These are phyloP conservation scores for Fusarium neocosmosporiellum DNA, from an alignment of 2,329 filamentous ascomycete genomes.

Conservation along the genomic window DNA sequence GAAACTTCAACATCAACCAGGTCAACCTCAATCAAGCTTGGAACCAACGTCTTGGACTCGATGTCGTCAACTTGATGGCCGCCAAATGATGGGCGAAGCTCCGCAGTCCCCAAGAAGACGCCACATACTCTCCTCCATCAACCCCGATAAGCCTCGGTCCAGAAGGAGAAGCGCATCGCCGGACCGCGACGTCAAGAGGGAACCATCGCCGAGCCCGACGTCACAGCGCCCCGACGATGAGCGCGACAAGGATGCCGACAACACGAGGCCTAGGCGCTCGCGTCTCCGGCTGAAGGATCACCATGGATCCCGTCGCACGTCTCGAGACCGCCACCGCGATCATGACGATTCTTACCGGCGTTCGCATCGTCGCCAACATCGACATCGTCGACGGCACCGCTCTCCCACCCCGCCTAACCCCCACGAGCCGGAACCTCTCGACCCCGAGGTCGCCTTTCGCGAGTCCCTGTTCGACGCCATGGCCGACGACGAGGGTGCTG, in stretches of 20 bases:
- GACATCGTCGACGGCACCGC: slow-evolving; percentile 50
- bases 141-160: slow-evolving; percentile 41
- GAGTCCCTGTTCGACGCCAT: slow-evolving; percentile 97
- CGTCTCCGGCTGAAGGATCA: slow-evolving; percentile 50
- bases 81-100: slow-evolving; percentile 48
- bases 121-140: slow-evolving; percentile 63
- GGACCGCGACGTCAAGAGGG: slow-evolving; percentile 13
- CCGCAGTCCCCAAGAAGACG: slow-evolving; percentile 54
- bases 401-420: slow-evolving; percentile 62
- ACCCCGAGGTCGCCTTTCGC: slow-evolving; percentile 83
- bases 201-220: slow-evolving; percentile 8
- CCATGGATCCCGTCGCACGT: slow-evolving; percentile 43
- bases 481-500: slow-evolving; percentile 94
- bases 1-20: slow-evolving; percentile 1
- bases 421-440: slow-evolving; percentile 60
- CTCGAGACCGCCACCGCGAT: slow-evolving; percentile 36
- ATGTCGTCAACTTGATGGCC: slow-evolving; percentile 36
- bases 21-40: background rate
- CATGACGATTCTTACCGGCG: slow-evolving; percentile 34
- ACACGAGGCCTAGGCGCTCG: slow-evolving; percentile 44
- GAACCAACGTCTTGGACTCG: slow-evolving; percentile 8
- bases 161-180: slow-evolving; percentile 25
- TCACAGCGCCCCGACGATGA: slow-evolving; percentile 10
- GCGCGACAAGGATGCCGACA: slow-evolving; percentile 32
- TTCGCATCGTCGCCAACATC: slow-evolving; percentile 45